Percentiles rank a stretch among this genome's conserved stretches.
Conservation (phyloP, 2,329 filamentous ascomycete species). For the Thelonectria discophora region DNA sequence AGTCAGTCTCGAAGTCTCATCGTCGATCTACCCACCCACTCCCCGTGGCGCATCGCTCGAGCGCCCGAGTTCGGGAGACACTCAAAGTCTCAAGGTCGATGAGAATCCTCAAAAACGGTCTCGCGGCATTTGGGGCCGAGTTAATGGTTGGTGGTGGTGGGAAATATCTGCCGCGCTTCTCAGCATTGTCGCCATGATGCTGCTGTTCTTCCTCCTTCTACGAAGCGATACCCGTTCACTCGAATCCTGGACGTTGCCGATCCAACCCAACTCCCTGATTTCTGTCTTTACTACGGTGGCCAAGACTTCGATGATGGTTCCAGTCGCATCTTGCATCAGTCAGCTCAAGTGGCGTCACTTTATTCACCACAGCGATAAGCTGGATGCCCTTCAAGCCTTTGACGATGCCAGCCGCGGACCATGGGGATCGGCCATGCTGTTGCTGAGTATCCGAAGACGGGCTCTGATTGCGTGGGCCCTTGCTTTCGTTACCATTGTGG, state of each 20-base stretch:
- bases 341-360: conserved; percentile 22
- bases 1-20: background rate
- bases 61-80: background rate
- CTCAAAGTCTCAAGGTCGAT: background rate
- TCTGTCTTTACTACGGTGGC: conserved; percentile 6
- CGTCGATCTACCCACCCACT: background rate
- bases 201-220: conserved; percentile 6
- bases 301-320: conserved; percentile 16
- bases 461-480: conserved; percentile 18
- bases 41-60: background rate
- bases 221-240: background rate
- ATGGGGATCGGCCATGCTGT: conserved; percentile 8
- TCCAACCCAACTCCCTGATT: conserved; percentile 21
- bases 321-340: conserved; percentile 15
- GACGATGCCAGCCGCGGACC: conserved; percentile 20
- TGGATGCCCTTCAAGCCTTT: conserved; percentile 14
- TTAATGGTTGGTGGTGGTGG: conserved; percentile 16
- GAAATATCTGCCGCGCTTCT: conserved; percentile 13
- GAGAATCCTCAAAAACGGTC: background rate
- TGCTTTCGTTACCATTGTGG: conserved; percentile 11
- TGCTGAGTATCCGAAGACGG: conserved; percentile 1
- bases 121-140: background rate
- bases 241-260: conserved; percentile 7
- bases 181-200: background rate
- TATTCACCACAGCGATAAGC: background rate